phyloP scores from a whole-genome alignment of 2,329 filamentous ascomycete species.

The Fusarium irregulare region DNA sequence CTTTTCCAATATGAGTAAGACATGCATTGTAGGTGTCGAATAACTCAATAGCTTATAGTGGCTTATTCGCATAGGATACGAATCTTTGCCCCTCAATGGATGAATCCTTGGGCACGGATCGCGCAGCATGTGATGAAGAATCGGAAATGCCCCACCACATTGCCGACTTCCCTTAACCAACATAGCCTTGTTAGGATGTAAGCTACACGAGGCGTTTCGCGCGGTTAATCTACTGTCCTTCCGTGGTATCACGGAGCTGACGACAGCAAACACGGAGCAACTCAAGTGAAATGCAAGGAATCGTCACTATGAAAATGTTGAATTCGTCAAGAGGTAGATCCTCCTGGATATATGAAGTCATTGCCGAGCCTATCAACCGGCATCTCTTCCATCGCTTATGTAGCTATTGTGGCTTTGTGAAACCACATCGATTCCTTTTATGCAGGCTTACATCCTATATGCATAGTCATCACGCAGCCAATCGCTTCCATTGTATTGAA shows the following conservation, averaged over 20 bases:
- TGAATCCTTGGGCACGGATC: not conserved
- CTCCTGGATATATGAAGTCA: not conserved
- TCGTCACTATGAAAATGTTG: not conserved
- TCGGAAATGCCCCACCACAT: not conserved
- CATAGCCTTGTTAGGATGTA: not conserved
- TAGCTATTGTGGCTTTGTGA: not conserved
- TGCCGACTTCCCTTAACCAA: not conserved
- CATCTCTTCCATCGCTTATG: too few relatives aligned
- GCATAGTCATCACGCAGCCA: not conserved
- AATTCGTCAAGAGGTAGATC: not conserved
- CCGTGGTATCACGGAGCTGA: not conserved
- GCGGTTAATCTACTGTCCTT: not conserved
- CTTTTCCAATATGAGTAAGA: not conserved
- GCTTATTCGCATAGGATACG: not conserved
- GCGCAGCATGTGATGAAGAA: not conserved
- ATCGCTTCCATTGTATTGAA: not conserved
- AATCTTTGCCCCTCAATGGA: not conserved
- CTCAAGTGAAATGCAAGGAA: not conserved
- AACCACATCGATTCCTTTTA: not conserved
- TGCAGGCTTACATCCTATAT: constrained; percentile 6
- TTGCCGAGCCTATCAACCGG: not conserved
- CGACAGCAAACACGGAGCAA: not conserved
- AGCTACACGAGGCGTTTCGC: not conserved
- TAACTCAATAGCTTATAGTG: not conserved
- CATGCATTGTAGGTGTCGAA: not conserved